These are phyloP conservation scores for Starmera caribaea DNA, from an alignment of 805 yeast species.

Conservation along the genomic window DNA sequence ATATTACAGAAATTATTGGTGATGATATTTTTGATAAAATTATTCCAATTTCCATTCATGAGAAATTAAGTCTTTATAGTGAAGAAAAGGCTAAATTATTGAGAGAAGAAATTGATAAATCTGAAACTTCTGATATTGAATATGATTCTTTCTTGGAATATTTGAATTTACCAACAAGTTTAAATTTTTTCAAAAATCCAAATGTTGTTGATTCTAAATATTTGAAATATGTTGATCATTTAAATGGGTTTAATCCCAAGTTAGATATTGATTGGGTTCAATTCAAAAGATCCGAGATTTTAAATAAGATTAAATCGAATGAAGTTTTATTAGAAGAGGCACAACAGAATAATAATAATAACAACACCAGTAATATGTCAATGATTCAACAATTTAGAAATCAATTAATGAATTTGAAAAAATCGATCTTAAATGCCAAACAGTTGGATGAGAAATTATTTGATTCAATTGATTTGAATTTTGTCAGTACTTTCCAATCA, in stretches of 20 bases:
- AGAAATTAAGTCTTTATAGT: constrained; percentile 76
- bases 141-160: constrained; percentile 71
- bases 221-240: constrained; percentile 18
- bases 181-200: constrained; percentile 38
- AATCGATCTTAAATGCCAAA: constrained; percentile 52
- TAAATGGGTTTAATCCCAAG: constrained; percentile 10
- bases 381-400: constrained; percentile 37
- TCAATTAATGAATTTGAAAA: constrained; percentile 46
- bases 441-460: constrained; percentile 47
- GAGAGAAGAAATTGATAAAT: constrained; percentile 63
- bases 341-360: constrained; percentile 25
- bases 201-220: background rate
- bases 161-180: constrained; percentile 61
- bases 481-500: constrained; percentile 34
- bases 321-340: constrained; percentile 26
- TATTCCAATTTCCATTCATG: constrained; percentile 81
- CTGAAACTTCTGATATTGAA: constrained; percentile 74
- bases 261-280: constrained; percentile 7
- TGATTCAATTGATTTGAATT: constrained; percentile 32
- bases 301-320: constrained; percentile 23
- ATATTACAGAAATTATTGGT: constrained; percentile 34
- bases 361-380: constrained; percentile 21
- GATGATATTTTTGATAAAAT: constrained; percentile 64
- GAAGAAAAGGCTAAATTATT: constrained; percentile 78
- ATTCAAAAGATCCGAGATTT: constrained; percentile 23